Base-by-base conservation (phyloP, 768 basidiomycete genomes). In the Pleurotus pulmonarius region DNA sequence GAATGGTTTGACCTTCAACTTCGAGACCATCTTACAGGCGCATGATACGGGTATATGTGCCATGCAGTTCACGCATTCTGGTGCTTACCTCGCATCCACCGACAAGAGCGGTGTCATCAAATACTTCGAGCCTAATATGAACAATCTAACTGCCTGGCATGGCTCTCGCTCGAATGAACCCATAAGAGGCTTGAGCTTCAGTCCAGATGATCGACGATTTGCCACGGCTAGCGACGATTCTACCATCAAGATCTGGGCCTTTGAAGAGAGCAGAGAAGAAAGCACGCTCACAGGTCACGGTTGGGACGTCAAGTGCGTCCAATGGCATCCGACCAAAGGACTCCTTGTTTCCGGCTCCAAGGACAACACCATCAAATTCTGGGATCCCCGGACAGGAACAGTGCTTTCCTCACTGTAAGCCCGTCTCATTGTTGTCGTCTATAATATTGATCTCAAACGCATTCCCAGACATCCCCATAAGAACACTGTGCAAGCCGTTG, bases 1-100 rank as follows among this genome's bases (percentile, higher is more conserved):
- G 97, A 99, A 99, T 62, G 96, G 96, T 24, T 80, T 96, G 20
- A 98, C 97, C 0, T 99, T 98, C 85, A 99, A 98, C 74, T 99
- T 98, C 66, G 97, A 99, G 71, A 97, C 96, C 0, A 98, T 99
- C 62, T 83, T 98, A n/a, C 96, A 98, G 73, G 96, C 95, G 1
- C 97, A 99, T 71, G 97, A 99, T 66, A 87, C 89, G 1, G 90
- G 94, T 39, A 91, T 99, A 56, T 93, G 95, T 39, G 82, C 93
- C 0, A 83, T 98, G 68, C 74, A 82, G 13, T 99, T 95, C 72
- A 92, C 92, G 0, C 93, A 97, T 63, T 91, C 92, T 0, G 97
- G 96, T n/a, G 79, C 87, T 13, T 98, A 92, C 71, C 83, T 99
- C 49, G 88, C 91, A 15, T 96, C 94, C 15, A 86, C 92, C 24